These are phyloP conservation scores for Salicornia ramosissima DNA, from an alignment of 148 eudicot species.

Conservation along the genomic window DNA sequence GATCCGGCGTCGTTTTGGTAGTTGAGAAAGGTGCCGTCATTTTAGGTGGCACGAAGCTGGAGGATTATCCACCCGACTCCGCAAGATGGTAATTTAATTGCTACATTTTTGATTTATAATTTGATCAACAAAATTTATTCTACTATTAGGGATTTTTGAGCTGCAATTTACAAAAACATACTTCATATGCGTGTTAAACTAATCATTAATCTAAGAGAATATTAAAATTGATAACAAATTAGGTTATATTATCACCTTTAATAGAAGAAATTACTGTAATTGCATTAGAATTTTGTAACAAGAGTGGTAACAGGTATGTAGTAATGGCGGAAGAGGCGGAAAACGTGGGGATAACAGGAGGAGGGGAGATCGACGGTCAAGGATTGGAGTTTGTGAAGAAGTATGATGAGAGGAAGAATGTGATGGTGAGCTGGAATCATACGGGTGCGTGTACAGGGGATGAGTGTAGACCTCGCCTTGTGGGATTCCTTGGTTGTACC, in stretches of 20 bases:
- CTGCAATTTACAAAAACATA: too few species aligned
- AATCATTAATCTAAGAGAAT: too few species aligned
- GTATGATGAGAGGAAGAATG: constrained; percentile 81
- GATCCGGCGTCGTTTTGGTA: constrained; percentile 67
- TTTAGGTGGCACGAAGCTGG: constrained; percentile 59
- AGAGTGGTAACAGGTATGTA: constrained; percentile 28
- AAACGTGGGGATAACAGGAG: constrained; percentile 86
- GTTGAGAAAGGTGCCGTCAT: constrained; percentile 45
- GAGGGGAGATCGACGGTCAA: constrained; percentile 90
- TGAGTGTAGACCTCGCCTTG: constrained; percentile 85
- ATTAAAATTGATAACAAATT: too few species aligned
- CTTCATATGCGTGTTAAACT: too few species aligned
- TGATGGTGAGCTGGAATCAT: constrained; percentile 95
- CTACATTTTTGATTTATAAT: too few species aligned
- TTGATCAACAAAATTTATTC: too few species aligned
- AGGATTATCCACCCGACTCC: constrained; percentile 53
- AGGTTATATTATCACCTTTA: too few species aligned
- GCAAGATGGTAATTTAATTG: constrained; percentile 45
- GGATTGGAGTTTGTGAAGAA: constrained; percentile 67
- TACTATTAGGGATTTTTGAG: too few species aligned
- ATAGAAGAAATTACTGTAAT: too few species aligned
- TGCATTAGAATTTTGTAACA: too few species aligned
- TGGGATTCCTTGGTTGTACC: constrained; percentile 66
- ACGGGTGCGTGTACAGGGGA: constrained; percentile 77
- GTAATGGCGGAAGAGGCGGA: constrained; percentile 76